These are phyloP conservation scores for Camellia oleifera DNA, from an alignment of 179 eudicot species.

Conservation along the genomic window DNA sequence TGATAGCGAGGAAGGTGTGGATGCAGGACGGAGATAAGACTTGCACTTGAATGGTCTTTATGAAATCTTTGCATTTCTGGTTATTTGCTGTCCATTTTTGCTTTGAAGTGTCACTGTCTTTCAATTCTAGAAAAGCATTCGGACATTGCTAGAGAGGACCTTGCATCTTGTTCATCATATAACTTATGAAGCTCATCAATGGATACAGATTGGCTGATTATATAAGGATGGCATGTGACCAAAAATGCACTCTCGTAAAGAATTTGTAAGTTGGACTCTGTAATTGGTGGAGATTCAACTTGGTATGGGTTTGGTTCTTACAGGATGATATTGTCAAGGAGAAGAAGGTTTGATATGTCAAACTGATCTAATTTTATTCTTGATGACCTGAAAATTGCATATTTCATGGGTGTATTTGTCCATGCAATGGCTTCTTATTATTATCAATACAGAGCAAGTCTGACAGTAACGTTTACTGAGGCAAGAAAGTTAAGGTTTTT, in stretches of 20 bases:
- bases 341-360: slow-evolving; percentile 8
- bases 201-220: neutral
- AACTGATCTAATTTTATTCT: neutral
- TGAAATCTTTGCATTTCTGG: neutral
- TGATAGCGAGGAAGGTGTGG: slow-evolving; percentile 16
- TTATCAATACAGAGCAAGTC: neutral
- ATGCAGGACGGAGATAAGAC: slow-evolving; percentile 17
- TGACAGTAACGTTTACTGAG: neutral
- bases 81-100: neutral
- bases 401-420: neutral
- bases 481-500: neutral
- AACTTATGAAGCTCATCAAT: neutral
- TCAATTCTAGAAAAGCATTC: neutral
- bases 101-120: neutral
- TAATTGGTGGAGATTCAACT: slow-evolving; percentile 1
- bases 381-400: neutral
- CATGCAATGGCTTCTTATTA: neutral
- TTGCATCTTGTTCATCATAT: neutral
- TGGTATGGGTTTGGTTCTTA: neutral
- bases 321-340: neutral
- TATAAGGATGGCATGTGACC: neutral
- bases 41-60: neutral
- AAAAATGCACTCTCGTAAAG: neutral
- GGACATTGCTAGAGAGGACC: neutral
- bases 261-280: neutral